Evolutionary conservation across 1,284 basidiomycete genomes (phyloP), one percentile per base, ranked within the genome.

Genomic region (Tremellales sp.): DNA sequence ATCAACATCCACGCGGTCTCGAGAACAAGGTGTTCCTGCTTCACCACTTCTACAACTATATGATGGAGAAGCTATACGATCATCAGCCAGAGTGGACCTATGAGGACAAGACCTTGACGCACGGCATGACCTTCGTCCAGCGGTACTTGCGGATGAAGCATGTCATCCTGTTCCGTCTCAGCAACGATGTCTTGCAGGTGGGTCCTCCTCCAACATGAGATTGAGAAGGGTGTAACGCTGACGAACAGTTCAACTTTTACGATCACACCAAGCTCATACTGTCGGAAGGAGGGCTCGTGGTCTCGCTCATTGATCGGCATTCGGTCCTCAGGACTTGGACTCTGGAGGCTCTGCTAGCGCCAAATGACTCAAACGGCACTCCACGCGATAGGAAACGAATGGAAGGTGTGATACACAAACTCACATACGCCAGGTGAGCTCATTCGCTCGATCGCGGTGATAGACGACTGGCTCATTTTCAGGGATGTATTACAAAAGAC

Each of bases 101-200:
- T 63, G 79, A 84, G 57, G 90, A 96, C 64, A 49, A 73, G 25
- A 77, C 79, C 3, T 75, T 84, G 31, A 81, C 79, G 35, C 83
- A 81, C 57, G 91, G 90, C 17, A 90, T 97, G 87, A 84, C 87
- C 58, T 97, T 94, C 76, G 86, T 97, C 37, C 87, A 91, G 74
- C 90, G 90, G 75, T 97, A 96, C 75, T 81, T 97, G 59, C 80
- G 94, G 53, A 93, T 93, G 86, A 93, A 93, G 75, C 85, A 93
- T 63, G 90, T 96, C 43, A 94, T 97, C 56, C 85, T 97, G 27
- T 98, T 98, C 80, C 87, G 92, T 75, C 77, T 98, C 68, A 91
- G 87, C 71, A 91, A 96, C 68, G 91, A 92, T 60, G 84, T 89
- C 40, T 75, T 97, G 5, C 93, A 96, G 82, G 89, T 87, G 52